These are phyloP conservation scores for Ophiostoma sp. DNA, from an alignment of 2,329 filamentous ascomycete genomes.

Conservation along the genomic window DNA sequence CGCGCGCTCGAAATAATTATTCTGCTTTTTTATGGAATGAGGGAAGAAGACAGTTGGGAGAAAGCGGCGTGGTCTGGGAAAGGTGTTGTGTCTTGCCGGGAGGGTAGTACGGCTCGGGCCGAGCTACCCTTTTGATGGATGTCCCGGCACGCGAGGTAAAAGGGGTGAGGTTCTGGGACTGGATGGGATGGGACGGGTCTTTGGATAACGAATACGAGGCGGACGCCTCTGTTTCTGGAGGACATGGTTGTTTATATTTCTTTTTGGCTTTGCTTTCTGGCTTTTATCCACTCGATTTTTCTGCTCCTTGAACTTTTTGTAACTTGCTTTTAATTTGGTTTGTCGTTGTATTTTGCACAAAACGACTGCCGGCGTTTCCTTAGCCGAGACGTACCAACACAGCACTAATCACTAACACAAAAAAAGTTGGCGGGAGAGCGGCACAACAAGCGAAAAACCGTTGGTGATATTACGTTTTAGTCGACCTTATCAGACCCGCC, in stretches of 20 bases:
- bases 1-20: constrained; percentile 21
- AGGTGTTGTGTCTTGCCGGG: neutral
- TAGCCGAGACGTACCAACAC: neutral
- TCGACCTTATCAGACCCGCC: constrained; percentile 13
- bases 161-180: neutral
- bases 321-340: neutral
- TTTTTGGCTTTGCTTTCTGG: constrained; percentile 2
- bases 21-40: neutral
- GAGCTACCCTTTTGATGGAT: neutral
- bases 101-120: neutral
- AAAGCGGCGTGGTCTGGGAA: neutral
- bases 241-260: constrained; percentile 10
- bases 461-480: constrained; percentile 10
- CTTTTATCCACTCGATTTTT: constrained; percentile 8
- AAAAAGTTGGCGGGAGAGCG: neutral
- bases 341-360: neutral
- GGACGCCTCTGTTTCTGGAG: constrained; percentile 9
- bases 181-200: neutral
- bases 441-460: constrained; percentile 2
- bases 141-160: neutral
- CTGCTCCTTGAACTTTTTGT: neutral
- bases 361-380: neutral
- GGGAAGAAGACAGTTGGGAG: neutral
- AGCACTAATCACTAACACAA: neutral
- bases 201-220: constrained; percentile 9